A percentile compares a stretch with the other conserved stretches of the same genome.
Evolutionary conservation across 352 stramenopile genomes (phyloP).

Genomic region (Pythium coloratum): DNA sequence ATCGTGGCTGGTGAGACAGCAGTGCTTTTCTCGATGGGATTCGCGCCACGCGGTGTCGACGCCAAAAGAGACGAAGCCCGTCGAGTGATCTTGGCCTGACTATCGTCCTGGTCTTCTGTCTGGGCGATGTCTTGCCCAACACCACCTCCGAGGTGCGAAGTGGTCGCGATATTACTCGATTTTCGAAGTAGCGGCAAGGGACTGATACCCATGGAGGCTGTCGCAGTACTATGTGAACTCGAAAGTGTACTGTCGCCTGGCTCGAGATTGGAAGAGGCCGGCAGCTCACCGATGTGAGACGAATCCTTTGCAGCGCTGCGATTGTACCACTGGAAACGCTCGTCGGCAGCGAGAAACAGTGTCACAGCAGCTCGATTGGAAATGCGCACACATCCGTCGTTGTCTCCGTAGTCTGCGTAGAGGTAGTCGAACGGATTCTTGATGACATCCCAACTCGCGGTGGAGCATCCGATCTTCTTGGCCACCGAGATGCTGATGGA

Average conservation of each 20-base stretch:
- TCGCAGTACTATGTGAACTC: neutral
- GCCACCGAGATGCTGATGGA: conserved; percentile 21
- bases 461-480: conserved; percentile 42
- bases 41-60: conserved; percentile 13
- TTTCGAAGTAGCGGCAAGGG: conserved; percentile 10
- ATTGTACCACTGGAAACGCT: conserved; percentile 71
- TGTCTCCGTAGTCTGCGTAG: conserved; percentile 51
- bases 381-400: conserved; percentile 40
- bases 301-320: conserved; percentile 30
- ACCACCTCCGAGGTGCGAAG: neutral
- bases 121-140: neutral
- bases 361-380: conserved; percentile 28
- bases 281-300: neutral
- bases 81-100: neutral
- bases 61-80: neutral
- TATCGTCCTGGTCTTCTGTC: neutral
- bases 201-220: conserved; percentile 5
- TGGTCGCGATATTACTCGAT: conserved; percentile 29
- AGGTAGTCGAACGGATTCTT: conserved; percentile 29
- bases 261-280: neutral
- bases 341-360: conserved; percentile 51
- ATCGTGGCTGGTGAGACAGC: conserved; percentile 30
- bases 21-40: conserved; percentile 33
- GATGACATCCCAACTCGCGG: conserved; percentile 31
- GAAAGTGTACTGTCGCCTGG: neutral